Evolutionary conservation across 2,329 filamentous ascomycete genomes (phyloP).

Genomic region (Alternaria postmessia): DNA sequence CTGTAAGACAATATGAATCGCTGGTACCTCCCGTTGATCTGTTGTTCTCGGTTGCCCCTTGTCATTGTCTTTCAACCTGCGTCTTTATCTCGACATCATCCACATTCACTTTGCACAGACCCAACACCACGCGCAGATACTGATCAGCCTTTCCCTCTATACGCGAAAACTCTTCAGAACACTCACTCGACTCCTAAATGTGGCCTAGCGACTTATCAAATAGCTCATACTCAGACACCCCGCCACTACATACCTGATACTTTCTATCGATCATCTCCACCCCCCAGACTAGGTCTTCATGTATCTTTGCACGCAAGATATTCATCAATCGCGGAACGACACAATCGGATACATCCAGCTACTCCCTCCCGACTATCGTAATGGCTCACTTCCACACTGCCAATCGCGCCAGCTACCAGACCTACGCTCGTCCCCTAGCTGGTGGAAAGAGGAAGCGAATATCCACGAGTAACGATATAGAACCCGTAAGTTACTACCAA

Average conservation of each 20-base stretch:
- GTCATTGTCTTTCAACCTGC: conserved; percentile 1
- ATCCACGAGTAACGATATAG: not conserved
- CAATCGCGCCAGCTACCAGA: not conserved
- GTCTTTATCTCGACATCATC: conserved; percentile 8
- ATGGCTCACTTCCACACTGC: not conserved
- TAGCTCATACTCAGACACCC: not conserved
- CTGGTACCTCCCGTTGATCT: not conserved
- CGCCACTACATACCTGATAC: not conserved
- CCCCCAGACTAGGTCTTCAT: not conserved
- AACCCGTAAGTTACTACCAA: not conserved
- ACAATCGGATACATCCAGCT: not conserved
- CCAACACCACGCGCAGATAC: not conserved
- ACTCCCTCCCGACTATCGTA: not conserved
- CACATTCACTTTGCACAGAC: conserved; percentile 4
- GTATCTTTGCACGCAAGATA: not conserved
- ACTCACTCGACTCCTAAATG: not conserved
- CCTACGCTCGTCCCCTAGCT: not conserved
- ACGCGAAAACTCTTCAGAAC: not conserved
- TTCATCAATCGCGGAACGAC: not conserved
- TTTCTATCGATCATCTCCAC: not conserved
- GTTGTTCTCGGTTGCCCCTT: not conserved
- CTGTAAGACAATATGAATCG: not conserved
- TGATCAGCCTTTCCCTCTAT: not conserved
- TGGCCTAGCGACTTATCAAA: not conserved
- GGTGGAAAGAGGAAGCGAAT: conserved; percentile 9